phyloP scores from a whole-genome alignment of 805 yeast species.

The Candida alai region DNA sequence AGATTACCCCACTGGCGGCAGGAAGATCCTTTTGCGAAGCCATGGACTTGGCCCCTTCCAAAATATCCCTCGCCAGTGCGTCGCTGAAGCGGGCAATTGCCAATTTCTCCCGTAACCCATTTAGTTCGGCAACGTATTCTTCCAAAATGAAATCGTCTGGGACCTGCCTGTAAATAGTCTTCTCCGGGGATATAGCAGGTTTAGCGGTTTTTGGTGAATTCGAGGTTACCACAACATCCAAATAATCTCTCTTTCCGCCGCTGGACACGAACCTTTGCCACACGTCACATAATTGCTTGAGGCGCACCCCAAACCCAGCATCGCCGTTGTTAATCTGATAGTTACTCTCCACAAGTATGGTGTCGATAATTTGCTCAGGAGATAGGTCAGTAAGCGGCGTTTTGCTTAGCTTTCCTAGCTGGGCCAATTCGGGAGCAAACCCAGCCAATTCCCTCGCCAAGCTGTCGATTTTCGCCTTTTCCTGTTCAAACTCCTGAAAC shows the following conservation, averaged over 20 bases:
- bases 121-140: constrained; percentile 29
- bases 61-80: constrained; percentile 11
- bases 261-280: neutral
- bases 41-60: constrained; percentile 15
- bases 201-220: too few relatives aligned
- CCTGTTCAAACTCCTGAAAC: constrained; percentile 6
- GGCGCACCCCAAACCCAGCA: too few relatives aligned
- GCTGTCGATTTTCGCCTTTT: too few relatives aligned
- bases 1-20: constrained; percentile 17
- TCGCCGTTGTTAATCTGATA: too few relatives aligned
- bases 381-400: neutral
- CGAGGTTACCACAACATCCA: neutral
- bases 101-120: constrained; percentile 18
- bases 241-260: neutral
- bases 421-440: too few relatives aligned
- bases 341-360: too few relatives aligned
- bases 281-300: too few relatives aligned
- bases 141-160: constrained; percentile 33
- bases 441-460: too few relatives aligned
- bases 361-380: too few relatives aligned
- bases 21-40: constrained; percentile 12
- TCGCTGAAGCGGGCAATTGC: constrained; percentile 15
- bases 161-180: constrained; percentile 22
- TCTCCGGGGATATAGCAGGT: neutral
- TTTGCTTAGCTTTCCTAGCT: neutral